Base-by-base conservation (phyloP, 257 asterid genomes). In the Solanum bulbocastanum region DNA sequence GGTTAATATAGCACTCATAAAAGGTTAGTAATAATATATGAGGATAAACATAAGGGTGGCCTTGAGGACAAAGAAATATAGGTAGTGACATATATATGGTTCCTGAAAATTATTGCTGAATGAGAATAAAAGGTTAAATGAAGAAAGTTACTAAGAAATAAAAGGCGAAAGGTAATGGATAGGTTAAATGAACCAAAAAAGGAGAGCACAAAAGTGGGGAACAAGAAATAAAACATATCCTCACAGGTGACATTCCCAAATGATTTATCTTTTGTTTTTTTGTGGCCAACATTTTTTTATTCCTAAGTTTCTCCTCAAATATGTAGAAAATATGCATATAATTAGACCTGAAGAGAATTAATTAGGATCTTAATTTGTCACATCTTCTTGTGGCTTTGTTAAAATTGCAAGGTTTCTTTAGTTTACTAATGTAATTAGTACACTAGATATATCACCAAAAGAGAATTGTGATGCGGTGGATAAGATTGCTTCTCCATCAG, bases 111-210 rank as follows among this genome's bases (percentile, higher is more conserved):
- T 16, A 44, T 79, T 79, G 66, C 66, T 79, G 4, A 79, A 79
- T 44, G 65, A 79, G 62, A 49, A 79, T 79, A 79, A 79, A 79
- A 44, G 65, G 85, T 79, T 79, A 46, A 44, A 44, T 44, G 85
- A 46, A 79, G 85, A 44, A 42, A 78, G 84, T 79, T 58, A 79
- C n/a, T 23, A 79, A 25, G 84, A 79, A 79, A 79, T 20, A 44
- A 82, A 46, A 10, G 30, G 86, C 10, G 66, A 82, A 82, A 82
- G 27, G 42, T 49, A 82, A 30, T 82, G 86, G 39, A 8, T 32
- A 82, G 86, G 69, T 82, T 82, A 82, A 82, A 82, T 82, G 86
- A 82, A 82, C 86, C 69, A 49, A 82, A 82, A 82, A 82, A 82
- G 7, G 32, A 30, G 69, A 82, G 30, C 69, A 82, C 18, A 32